Evolutionary conservation across 495 filamentous ascomycete species (phyloP), one percentile per base, ranked within the genome.

Genomic region (Podospora sp.): DNA sequence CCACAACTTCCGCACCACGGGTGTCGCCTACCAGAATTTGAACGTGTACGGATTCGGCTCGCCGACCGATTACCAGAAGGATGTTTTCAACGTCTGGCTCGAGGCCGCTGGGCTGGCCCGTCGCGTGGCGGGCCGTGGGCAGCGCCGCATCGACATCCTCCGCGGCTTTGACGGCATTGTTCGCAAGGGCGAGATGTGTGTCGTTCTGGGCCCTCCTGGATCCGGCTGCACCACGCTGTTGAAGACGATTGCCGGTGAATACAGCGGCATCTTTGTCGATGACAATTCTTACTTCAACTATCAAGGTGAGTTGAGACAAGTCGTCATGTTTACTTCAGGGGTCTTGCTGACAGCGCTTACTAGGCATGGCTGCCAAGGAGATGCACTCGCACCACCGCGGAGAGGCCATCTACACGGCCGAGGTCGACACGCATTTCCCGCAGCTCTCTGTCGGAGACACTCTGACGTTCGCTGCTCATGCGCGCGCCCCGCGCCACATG

Each of bases 381-480:
- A 90, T 92, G 86, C 86, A 90, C 67, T 84, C 78, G 14, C 81
- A 85, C 22, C 92, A 92, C 67, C 87, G 90, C 46, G 92, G 92
- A 62, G 91, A 94, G 76, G 89, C 87, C 72, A 92, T 94, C 72
- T 93, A 93, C 73, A 90, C 89, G 51, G 90, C 91, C 33, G 92
- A 94, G 76, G 85, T 87, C 16, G 92, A 96, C 71, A 85, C 91
- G 2, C 91, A 94, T 78, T 93, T 93, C 73, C 92, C 92, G n/a
- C 87, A 90, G 76, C 79, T 95, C 58, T 90, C 88, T 0, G 91
- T 92, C 11, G 91, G 89, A 7, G 86, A 96, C 70, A 96, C 92
- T 0, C 74, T 96, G 22, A 84, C 85, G 5, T 93, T 94, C 69
- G 92, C 92, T n/a, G 88, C 91, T 11, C 79, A 83, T 65, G 86